Base-by-base conservation (phyloP, 2,329 filamentous ascomycete species). In the Trichoderma cornu-damae region DNA sequence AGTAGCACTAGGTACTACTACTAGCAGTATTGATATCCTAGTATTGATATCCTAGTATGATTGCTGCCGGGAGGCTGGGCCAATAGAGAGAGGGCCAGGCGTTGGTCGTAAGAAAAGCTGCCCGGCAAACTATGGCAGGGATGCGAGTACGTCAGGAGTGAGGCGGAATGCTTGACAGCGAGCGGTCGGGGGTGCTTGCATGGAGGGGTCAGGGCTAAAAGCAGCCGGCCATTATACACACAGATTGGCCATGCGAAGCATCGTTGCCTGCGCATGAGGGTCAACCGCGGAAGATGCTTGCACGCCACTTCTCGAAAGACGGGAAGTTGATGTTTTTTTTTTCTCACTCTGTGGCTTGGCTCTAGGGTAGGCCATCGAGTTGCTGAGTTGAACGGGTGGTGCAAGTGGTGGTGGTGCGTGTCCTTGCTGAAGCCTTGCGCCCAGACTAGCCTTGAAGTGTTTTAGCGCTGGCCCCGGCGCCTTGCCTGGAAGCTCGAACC, bases 361-460 rank as follows among this genome's bases (percentile, higher is more conserved):
- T 56, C 53, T 20, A 48, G 53, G 53, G 53, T 56, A 56, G 43
- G 43, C 6, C 4, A 12, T 6, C 4, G 14, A 32, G 11, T 18
- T 32, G n/a, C 26, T 28, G 8, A 28, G 26, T 28, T n/a, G n/a
- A 30, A 30, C 5, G 3, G 24, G 56, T 58, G 49, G 56, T 59
- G 58, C 58, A 54, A 58, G 58, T 60, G n/a, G n/a, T n/a, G n/a
- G 56, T 58, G 49, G 56, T 59, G 58, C 58, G 58, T 60, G 58
- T 60, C 58, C 40, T n/a, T 47, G 58, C 58, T 60, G 58, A 60
- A 60, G 58, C 58, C 58, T 60, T 60, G 54, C 53, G 58, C 51
- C 52, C 22, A 47, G 51, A 28, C 48, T 47, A 47, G 47, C 30
- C 47, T 43, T 28, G 47, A 46, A 48, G 43, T 30, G 52, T 20